Evolutionary conservation across 768 basidiomycete genomes (phyloP).

Genomic region (Termitomyces sp.): DNA sequence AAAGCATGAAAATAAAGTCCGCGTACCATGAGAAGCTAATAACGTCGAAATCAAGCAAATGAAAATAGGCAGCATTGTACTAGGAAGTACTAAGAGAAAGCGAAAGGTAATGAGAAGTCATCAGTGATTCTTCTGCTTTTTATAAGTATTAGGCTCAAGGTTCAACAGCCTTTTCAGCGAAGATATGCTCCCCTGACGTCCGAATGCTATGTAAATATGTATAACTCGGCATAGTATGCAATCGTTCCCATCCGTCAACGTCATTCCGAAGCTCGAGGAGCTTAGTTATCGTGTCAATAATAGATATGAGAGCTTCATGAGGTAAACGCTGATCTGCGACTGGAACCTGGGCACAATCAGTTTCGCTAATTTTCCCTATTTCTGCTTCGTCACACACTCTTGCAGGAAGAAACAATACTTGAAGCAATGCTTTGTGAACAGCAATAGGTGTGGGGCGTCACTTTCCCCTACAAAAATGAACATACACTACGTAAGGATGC

Average conservation of each 20-base stretch:
- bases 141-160: background rate
- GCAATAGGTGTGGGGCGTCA: background rate
- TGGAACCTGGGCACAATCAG: background rate
- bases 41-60: background rate
- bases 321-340: background rate
- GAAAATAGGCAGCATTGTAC: background rate
- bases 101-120: background rate
- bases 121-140: background rate
- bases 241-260: background rate
- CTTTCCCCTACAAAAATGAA: background rate
- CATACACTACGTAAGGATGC: background rate
- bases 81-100: background rate
- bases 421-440: background rate
- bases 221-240: background rate
- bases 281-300: background rate
- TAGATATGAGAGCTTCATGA: background rate
- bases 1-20: background rate
- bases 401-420: background rate
- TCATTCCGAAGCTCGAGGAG: background rate
- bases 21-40: conserved; percentile 1
- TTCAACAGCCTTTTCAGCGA: background rate
- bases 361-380: background rate
- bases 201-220: background rate
- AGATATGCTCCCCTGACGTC: background rate
- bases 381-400: background rate